phyloP scores from a whole-genome alignment of 345 rosid genomes.

The Ailanthus altissimus region DNA sequence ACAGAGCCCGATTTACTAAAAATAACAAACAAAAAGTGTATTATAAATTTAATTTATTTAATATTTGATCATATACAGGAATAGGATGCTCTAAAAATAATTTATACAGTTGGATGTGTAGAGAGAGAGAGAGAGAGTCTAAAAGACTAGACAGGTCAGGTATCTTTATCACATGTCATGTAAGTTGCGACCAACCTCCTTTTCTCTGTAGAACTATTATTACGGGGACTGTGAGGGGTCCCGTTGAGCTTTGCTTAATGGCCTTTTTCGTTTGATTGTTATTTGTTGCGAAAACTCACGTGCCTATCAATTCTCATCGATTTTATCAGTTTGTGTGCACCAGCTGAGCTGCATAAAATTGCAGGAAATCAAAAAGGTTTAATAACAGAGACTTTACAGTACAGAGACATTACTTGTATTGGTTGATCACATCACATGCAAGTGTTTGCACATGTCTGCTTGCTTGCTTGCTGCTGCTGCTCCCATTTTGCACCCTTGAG shows the following conservation, averaged over 20 bases:
- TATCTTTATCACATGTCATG: no score
- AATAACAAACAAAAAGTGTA: no score
- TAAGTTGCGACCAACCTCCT: no score
- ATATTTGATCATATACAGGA: no score
- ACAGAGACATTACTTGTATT: not conserved
- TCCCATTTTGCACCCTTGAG: no score
- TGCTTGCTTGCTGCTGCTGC: not conserved
- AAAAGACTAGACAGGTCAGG: no score
- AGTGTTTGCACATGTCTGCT: not conserved
- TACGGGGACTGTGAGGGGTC: slow-evolving; percentile 9
- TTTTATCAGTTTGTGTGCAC: not conserved
- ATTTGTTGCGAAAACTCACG: slow-evolving; percentile 11
- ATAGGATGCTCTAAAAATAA: no score
- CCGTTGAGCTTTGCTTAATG: not conserved
- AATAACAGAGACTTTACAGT: not conserved
- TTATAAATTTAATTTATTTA: no score
- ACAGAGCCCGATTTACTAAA: no score
- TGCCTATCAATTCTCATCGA: not conserved
- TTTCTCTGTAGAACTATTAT: not conserved
- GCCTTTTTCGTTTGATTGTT: not conserved
- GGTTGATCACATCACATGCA: not conserved
- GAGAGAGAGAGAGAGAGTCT: no score
- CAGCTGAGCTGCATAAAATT: no score
- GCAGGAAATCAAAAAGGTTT: not conserved
- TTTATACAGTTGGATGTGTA: no score